Percentiles rank a stretch among this genome's conserved stretches.
These are phyloP conservation scores for Pseudogymnoascus sp. DNA, from an alignment of 2,329 filamentous ascomycete species.

Conservation along the genomic window DNA sequence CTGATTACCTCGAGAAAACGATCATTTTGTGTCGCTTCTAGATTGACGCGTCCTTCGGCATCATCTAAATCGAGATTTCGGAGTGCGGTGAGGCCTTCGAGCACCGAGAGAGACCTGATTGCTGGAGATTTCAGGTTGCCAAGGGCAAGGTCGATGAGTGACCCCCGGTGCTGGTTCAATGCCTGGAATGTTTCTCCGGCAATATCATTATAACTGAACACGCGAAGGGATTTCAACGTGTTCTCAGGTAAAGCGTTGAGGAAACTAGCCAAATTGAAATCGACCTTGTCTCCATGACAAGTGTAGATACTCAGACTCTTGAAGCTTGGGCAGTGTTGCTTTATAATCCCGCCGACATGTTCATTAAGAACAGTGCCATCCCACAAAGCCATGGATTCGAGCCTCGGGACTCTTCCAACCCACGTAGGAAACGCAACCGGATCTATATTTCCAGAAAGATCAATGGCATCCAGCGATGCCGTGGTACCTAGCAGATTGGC, in stretches of 20 bases:
- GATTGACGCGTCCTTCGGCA: constrained; percentile 34
- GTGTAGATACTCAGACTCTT: constrained; percentile 50
- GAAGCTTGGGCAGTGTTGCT: constrained; percentile 53
- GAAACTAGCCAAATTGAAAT: constrained; percentile 51
- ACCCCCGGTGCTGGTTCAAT: constrained; percentile 44
- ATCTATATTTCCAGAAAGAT: constrained; percentile 49
- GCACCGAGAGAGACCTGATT: constrained; percentile 40
- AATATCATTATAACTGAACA: constrained; percentile 48
- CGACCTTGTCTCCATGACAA: constrained; percentile 39
- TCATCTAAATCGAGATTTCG: constrained; percentile 43
- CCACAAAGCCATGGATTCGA: constrained; percentile 53
- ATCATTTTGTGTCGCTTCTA: constrained; percentile 46
- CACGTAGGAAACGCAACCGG: constrained; percentile 47
- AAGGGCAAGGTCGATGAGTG: constrained; percentile 47
- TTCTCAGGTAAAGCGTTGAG: constrained; percentile 48
- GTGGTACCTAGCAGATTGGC: constrained; percentile 37
- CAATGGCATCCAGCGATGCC: constrained; percentile 42
- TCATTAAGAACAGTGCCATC: constrained; percentile 53
- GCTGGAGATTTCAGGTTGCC: constrained; percentile 40
- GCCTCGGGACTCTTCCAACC: constrained; percentile 49
- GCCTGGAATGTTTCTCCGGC: constrained; percentile 46
- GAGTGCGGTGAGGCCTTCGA: constrained; percentile 42
- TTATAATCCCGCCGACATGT: constrained; percentile 46
- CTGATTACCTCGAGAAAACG: constrained; percentile 42
- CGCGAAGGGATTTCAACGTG: constrained; percentile 50